Percentiles rank a stretch among this genome's conserved stretches.
phyloP scores from a whole-genome alignment of 495 filamentous ascomycete genomes.

The Tuber aestivum region DNA sequence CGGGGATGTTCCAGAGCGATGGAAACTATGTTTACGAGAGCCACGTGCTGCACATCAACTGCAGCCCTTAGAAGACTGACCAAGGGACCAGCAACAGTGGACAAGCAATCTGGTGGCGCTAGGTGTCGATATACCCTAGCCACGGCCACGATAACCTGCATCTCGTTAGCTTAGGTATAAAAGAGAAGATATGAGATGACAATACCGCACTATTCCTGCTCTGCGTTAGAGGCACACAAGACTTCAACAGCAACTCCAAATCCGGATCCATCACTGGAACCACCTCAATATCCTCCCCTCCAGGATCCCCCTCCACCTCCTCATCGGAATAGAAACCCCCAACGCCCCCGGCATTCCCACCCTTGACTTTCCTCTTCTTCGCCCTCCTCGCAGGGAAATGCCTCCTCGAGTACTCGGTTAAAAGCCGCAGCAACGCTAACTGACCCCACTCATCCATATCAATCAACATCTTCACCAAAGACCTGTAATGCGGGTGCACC shows the following conservation, averaged over 20 bases:
- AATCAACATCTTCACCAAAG: constrained; percentile 78
- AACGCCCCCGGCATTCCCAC: constrained; percentile 42
- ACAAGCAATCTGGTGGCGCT: constrained; percentile 66
- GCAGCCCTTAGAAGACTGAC: constrained; percentile 76
- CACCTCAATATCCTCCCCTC: constrained; percentile 51
- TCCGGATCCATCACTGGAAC: constrained; percentile 68
- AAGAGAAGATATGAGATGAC: not conserved
- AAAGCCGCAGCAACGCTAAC: constrained; percentile 67
- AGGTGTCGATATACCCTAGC: constrained; percentile 78
- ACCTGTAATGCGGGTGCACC: constrained; percentile 81
- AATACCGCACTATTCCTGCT: constrained; percentile 77
- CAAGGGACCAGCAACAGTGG: constrained; percentile 68
- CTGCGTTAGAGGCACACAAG: constrained; percentile 75
- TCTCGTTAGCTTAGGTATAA: constrained; percentile 9
- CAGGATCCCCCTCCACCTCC: constrained; percentile 47
- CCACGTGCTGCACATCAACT: constrained; percentile 79
- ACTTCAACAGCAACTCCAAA: constrained; percentile 71
- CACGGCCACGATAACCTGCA: constrained; percentile 68
- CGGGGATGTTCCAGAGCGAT: constrained; percentile 68
- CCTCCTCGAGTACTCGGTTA: constrained; percentile 75
- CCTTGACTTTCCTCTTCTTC: constrained; percentile 50
- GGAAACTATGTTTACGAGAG: constrained; percentile 86
- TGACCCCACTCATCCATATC: constrained; percentile 99
- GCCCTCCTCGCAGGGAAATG: constrained; percentile 74
- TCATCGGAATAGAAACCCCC: constrained; percentile 77